phyloP scores from a whole-genome alignment of 2,329 filamentous ascomycete species.

The Trichoderma afroharzianum region DNA sequence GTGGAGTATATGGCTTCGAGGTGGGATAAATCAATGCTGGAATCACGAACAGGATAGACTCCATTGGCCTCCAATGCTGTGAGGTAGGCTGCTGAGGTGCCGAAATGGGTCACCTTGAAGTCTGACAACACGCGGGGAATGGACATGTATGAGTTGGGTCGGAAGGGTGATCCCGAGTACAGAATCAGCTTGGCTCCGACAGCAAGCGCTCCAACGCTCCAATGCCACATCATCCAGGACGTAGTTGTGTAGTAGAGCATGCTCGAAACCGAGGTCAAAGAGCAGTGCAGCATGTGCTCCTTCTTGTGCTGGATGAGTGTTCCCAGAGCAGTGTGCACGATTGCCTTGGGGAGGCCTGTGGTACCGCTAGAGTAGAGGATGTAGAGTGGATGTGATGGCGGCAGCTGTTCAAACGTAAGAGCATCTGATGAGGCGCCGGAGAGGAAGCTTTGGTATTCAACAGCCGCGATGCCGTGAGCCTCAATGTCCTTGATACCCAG shows the following conservation, averaged over 20 bases:
- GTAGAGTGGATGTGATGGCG: slow-evolving; percentile 84
- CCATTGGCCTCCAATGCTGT: slow-evolving; percentile 80
- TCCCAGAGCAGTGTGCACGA: slow-evolving; percentile 86
- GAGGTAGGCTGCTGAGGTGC: slow-evolving; percentile 91
- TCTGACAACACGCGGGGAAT: slow-evolving; percentile 80
- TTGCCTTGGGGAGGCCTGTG: slow-evolving; percentile 83
- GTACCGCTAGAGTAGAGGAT: slow-evolving; percentile 93
- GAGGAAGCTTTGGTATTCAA: slow-evolving; percentile 46
- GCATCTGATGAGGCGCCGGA: slow-evolving; percentile 39
- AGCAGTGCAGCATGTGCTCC: slow-evolving; percentile 84
- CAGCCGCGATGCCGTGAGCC: slow-evolving; percentile 37
- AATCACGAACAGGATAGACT: slow-evolving; percentile 53
- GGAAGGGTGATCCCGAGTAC: slow-evolving; percentile 91
- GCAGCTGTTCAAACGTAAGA: slow-evolving; percentile 70
- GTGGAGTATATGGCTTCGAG: slow-evolving; percentile 91
- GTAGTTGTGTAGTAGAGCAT: slow-evolving; percentile 94
- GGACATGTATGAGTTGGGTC: slow-evolving; percentile 71
- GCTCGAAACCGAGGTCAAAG: slow-evolving; percentile 66
- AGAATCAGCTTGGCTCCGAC: slow-evolving; percentile 79
- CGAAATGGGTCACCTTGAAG: slow-evolving; percentile 84
- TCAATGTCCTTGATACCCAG: slow-evolving; percentile 42
- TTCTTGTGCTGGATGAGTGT: slow-evolving; percentile 97
- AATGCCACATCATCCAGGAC: slow-evolving; percentile 99
- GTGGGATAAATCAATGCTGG: slow-evolving; percentile 54
- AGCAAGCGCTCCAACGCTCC: slow-evolving; percentile 83